These are phyloP conservation scores for Aphanomyces astaci DNA, from an alignment of 352 stramenopile genomes.

Conservation along the genomic window DNA sequence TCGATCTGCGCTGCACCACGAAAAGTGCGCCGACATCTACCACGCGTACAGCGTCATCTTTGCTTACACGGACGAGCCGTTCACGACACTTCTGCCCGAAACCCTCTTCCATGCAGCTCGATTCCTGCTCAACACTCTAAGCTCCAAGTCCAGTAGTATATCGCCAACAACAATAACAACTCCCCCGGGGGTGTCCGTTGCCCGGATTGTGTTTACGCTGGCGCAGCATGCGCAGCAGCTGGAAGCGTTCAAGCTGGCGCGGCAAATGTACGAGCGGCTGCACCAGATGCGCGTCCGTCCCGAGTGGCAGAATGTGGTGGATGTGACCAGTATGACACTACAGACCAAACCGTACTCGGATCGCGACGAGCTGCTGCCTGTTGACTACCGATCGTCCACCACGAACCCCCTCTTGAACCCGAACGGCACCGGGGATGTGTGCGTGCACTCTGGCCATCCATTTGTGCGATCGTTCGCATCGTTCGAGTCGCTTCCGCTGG, in stretches of 20 bases:
- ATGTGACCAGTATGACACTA: conserved; percentile 88
- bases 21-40: conserved; percentile 85
- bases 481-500: conserved; percentile 93
- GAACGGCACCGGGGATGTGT: conserved; percentile 82
- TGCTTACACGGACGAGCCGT: conserved; percentile 91
- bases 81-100: conserved; percentile 87
- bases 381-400: conserved; percentile 92
- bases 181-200: conserved; percentile 81
- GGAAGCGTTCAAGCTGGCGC: conserved; percentile 89
- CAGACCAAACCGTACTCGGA: conserved; percentile 90
- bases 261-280: conserved; percentile 90
- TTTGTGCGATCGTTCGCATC: conserved; percentile 93
- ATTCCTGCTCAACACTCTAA: conserved; percentile 90
- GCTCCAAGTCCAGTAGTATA: no score
- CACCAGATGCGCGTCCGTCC: conserved; percentile 79
- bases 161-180: conserved; percentile 28
- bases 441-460: conserved; percentile 88
- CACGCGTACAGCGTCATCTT: conserved; percentile 91
- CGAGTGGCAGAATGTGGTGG: conserved; percentile 81
- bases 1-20: conserved; percentile 45
- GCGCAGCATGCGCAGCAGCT: conserved; percentile 86
- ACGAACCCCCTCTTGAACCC: conserved; percentile 90
- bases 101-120: conserved; percentile 87
- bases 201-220: conserved; percentile 91
- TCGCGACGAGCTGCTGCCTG: conserved; percentile 88